These are phyloP conservation scores for Lyophyllum decastes DNA, from an alignment of 768 basidiomycete genomes.

Conservation along the genomic window DNA sequence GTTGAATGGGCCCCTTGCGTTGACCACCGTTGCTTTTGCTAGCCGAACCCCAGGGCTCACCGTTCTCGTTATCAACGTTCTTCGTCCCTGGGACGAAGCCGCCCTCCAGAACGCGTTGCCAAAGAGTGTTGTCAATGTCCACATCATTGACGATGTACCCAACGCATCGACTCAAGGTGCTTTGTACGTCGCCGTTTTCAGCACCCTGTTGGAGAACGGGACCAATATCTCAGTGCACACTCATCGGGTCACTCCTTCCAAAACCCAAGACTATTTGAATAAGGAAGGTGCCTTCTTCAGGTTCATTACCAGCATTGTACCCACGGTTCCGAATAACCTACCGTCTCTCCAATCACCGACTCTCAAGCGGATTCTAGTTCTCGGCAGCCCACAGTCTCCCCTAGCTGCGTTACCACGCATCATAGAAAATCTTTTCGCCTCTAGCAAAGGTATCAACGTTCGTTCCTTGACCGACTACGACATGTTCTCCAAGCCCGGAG, in stretches of 20 bases:
- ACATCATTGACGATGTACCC: slow-evolving; percentile 82
- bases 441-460: slow-evolving; percentile 49
- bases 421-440: slow-evolving; percentile 60
- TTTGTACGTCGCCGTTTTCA: slow-evolving; percentile 74
- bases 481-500: slow-evolving; percentile 71
- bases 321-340: slow-evolving; percentile 31
- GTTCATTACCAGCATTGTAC: slow-evolving; percentile 36
- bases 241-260: slow-evolving; percentile 60
- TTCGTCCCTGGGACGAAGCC: slow-evolving; percentile 79
- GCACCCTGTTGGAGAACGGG: slow-evolving; percentile 46
- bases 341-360: slow-evolving; percentile 45
- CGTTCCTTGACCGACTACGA: slow-evolving; percentile 74
- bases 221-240: slow-evolving; percentile 45
- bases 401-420: slow-evolving; percentile 56
- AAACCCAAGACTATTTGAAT: slow-evolving; percentile 52
- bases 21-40: slow-evolving; percentile 56
- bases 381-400: slow-evolving; percentile 59
- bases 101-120: slow-evolving; percentile 66
- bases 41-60: slow-evolving; percentile 51
- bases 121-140: slow-evolving; percentile 52
- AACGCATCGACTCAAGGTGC: slow-evolving; percentile 59
- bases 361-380: slow-evolving; percentile 65
- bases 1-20: slow-evolving; percentile 77
- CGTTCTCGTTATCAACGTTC: slow-evolving; percentile 72
- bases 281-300: slow-evolving; percentile 42